Evolutionary conservation across 208 protist genomes (phyloP).

Genomic region (Acanthamoeba royreba): DNA sequence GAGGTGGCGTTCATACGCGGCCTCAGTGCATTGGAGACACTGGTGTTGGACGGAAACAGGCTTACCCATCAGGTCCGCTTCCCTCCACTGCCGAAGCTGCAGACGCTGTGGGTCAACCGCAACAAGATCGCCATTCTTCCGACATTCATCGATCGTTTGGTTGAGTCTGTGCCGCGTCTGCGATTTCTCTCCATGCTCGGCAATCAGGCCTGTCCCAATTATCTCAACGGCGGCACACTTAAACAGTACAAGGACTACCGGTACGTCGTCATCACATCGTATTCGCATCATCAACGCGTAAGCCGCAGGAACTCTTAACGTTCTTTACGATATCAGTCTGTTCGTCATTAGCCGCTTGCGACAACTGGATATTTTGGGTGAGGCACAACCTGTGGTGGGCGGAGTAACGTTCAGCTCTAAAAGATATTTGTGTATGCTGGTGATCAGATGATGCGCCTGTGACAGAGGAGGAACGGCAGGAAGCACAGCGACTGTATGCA

Average conservation of each 20-base stretch:
- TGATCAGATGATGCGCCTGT: not conserved
- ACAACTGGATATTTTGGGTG: not conserved
- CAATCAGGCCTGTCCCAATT: slow-evolving; percentile 74
- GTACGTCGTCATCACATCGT: not conserved
- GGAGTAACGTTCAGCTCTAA: not conserved
- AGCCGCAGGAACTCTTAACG: not conserved
- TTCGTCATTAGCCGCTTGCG: not conserved
- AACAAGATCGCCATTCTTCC: slow-evolving; percentile 57
- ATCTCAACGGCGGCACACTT: slow-evolving; percentile 60
- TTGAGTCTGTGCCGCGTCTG: slow-evolving; percentile 30
- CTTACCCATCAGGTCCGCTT: slow-evolving; percentile 58
- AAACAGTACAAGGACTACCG: slow-evolving; percentile 68
- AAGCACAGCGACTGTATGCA: not conserved
- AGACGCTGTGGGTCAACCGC: slow-evolving; percentile 68
- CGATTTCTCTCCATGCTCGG: slow-evolving; percentile 62
- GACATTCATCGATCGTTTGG: slow-evolving; percentile 57
- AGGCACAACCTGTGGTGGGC: not conserved
- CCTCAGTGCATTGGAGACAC: slow-evolving; percentile 54
- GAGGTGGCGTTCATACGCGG: slow-evolving; percentile 52
- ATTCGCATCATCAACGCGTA: not conserved
- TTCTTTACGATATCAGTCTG: not conserved
- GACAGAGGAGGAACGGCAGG: not conserved
- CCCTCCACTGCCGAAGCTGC: slow-evolving; percentile 12
- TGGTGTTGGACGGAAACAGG: slow-evolving; percentile 63
- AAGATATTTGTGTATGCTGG: not conserved